Base-by-base conservation (phyloP, 306 rosid species). In the Heteromeles arbutifolia region DNA sequence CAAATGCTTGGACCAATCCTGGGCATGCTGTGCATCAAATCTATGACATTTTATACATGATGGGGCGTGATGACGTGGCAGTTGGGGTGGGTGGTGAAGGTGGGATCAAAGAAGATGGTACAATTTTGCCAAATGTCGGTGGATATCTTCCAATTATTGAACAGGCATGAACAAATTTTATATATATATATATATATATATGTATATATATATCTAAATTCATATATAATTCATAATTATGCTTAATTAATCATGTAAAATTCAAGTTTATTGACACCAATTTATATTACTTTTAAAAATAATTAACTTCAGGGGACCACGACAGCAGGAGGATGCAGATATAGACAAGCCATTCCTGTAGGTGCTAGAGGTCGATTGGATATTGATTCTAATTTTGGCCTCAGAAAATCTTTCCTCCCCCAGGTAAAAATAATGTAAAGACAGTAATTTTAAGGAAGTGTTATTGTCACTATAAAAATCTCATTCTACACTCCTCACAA, bases 1-100 rank as follows among this genome's bases (percentile, higher is more conserved):
- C 90, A 86, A 95, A 95, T 86, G 93, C 92, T 29, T 95, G 98
- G 98, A 85, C 97, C 29, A 70, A 91, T 77, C 83, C 90, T 3
- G 98, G 97, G 28, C 97, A 95, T 67, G 85, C 97, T 19, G 96
- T 92, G 82, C 89, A 95, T 82, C 98, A 95, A 74, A n/a, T 95
- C 13, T 95, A 95, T 74, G 98, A 92, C 76, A 24, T 90, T 3
- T 92, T 95, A 66, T 90, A 87, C 85, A 95, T 95, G 98, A 95
- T 95, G 98, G 92, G 82, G 2, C 85, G 97, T 19, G 97, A 95
- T 58, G 97, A 95, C 76, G 64, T 95, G 43, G 83, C 91, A 3
- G 96, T 95, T 73, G 98, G 98, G 78, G 84, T 95, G 43, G 98
- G 98, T 43, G 98, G 98, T 4, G 98, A 92, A 45, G 97, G 98